Percentiles rank a stretch among this genome's conserved stretches.
Evolutionary conservation across 2,329 filamentous ascomycete genomes (phyloP).

Genomic region (Alternaria solani): DNA sequence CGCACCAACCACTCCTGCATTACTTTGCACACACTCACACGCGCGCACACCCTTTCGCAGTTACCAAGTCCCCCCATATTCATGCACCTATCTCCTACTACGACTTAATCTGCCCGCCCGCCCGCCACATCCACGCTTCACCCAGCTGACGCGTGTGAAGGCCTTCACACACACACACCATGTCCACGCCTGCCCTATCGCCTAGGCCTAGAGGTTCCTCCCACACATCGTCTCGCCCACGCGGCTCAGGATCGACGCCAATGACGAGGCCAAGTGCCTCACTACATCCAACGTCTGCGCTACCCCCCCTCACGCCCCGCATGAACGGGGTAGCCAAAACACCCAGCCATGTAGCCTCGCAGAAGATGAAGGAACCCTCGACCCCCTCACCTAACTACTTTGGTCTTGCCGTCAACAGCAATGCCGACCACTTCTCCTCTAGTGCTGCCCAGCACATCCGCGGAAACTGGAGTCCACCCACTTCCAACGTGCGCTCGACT

Average conservation of each 20-base stretch:
- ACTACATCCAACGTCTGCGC: conserved; percentile 32
- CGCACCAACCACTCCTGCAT: conserved; percentile 15
- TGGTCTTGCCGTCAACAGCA: conserved; percentile 70
- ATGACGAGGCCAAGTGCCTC: conserved; percentile 41
- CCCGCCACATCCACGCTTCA: conserved; percentile 23
- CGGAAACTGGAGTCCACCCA: conserved; percentile 77
- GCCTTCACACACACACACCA: conserved; percentile 23
- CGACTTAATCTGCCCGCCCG: conserved; percentile 12
- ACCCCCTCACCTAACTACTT: conserved; percentile 84
- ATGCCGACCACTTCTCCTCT: conserved; percentile 69
- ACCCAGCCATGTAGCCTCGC: conserved; percentile 34
- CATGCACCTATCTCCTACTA: conserved; percentile 34
- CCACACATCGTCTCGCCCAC: conserved; percentile 36
- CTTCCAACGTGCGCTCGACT: conserved; percentile 75
- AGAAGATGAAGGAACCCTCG: conserved; percentile 39
- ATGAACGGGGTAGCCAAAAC: conserved; percentile 47
- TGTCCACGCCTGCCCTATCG: conserved; percentile 50
- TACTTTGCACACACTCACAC: conserved; percentile 3
- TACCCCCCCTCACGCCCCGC: conserved; percentile 42
- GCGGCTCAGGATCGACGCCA: conserved; percentile 35
- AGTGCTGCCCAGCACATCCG: conserved; percentile 66
- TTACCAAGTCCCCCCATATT: conserved; percentile 25
- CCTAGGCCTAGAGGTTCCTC: conserved; percentile 42
- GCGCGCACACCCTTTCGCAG: not conserved
- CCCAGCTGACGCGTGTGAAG: conserved; percentile 12